These are phyloP conservation scores for Protoeuglena noctilucae DNA, from an alignment of 139 green algal genomes.

Conservation along the genomic window DNA sequence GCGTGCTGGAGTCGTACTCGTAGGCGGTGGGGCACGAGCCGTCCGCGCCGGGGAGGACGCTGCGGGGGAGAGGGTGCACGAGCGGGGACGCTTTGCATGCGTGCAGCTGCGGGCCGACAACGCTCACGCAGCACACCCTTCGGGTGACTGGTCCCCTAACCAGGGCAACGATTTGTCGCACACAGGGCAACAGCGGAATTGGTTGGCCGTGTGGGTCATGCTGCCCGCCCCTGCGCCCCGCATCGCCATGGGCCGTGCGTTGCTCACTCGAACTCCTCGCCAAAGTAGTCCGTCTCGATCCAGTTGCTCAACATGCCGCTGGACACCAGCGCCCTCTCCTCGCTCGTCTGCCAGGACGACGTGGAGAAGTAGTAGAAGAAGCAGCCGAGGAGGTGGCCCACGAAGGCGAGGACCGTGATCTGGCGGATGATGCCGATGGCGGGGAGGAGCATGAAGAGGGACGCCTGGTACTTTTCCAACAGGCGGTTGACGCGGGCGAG, in stretches of 20 bases:
- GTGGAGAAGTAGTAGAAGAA: conserved; percentile 5
- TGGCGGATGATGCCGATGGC: neutral
- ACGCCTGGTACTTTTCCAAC: conserved; percentile 6
- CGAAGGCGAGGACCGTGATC: conserved; percentile 1
- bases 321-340: neutral
- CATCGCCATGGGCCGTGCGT: no score
- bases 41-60: no score
- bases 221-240: neutral
- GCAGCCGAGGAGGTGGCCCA: conserved; percentile 2
- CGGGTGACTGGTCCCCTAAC: no score
- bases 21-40: no score
- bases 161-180: no score
- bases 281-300: neutral
- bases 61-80: no score
- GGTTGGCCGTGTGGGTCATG: neutral
- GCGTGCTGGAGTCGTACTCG: no score
- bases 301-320: neutral
- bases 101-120: no score
- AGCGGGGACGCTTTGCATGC: no score
- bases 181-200: neutral
- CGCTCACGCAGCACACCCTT: no score
- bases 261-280: no score
- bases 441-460: neutral
- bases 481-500: conserved; percentile 2
- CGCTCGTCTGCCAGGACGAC: neutral